phyloP scores from a whole-genome alignment of 176 grass and related monocot genomes.

The Eleusine indica region DNA sequence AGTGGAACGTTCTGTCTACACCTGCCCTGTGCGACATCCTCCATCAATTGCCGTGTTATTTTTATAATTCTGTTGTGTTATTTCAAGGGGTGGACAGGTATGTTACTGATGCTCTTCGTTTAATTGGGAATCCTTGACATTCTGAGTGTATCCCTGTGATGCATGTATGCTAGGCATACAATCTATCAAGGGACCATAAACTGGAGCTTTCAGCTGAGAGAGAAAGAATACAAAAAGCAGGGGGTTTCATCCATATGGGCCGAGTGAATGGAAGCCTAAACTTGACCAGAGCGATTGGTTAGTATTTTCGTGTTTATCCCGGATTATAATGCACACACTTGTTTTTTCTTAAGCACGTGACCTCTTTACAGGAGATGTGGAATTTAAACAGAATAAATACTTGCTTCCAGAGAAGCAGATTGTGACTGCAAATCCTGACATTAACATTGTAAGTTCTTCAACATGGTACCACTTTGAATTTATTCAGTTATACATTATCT shows the following conservation, averaged over 20 bases:
- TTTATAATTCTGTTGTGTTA: conserved; percentile 86
- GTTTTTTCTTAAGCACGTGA: conserved; percentile 30
- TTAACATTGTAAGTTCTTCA: conserved; percentile 75
- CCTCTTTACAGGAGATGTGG: conserved; percentile 79
- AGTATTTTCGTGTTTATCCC: conserved; percentile 17
- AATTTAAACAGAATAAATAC: conserved; percentile 94
- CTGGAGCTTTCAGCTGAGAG: conserved; percentile 79
- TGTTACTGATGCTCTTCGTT: conserved; percentile 14
- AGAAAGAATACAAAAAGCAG: conserved; percentile 96
- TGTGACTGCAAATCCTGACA: conserved; percentile 85
- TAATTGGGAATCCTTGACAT: not conserved
- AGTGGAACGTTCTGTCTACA: no score
- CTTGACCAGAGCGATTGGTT: conserved; percentile 93
- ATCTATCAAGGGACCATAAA: conserved; percentile 96
- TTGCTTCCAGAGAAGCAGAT: conserved; percentile 90
- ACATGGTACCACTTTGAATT: not conserved
- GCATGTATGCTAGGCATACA: conserved; percentile 67
- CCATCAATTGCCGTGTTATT: no score
- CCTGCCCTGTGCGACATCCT: no score
- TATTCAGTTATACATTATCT: not conserved
- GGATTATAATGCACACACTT: conserved; percentile 3
- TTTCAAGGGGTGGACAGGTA: conserved; percentile 85
- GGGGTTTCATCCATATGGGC: conserved; percentile 85
- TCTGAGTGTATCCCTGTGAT: conserved; percentile 11
- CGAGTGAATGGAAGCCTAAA: conserved; percentile 98